A percentile compares a stretch with the other conserved stretches of the same genome.
Conservation (phyloP, 2,329 filamentous ascomycete genomes). For the Aspergillus udagawae region DNA sequence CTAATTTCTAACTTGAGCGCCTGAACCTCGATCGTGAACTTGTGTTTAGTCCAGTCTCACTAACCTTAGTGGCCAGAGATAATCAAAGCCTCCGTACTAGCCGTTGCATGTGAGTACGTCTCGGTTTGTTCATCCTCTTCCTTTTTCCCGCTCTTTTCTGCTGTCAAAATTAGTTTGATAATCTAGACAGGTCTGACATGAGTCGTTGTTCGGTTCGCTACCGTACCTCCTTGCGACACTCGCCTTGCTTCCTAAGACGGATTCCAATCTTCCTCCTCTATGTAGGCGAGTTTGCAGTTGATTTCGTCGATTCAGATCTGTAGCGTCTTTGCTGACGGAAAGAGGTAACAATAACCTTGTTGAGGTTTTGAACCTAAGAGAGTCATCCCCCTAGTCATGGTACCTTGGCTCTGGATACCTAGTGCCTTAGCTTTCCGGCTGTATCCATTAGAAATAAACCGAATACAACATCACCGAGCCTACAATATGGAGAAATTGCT, state of each 20-base stretch:
- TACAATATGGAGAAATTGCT: not conserved
- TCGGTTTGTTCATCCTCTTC: not conserved
- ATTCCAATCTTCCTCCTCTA: not conserved
- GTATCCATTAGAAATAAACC: not conserved
- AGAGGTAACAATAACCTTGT: not conserved
- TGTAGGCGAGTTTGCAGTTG: not conserved
- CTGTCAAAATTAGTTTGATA: not conserved
- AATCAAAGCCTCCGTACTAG: not conserved
- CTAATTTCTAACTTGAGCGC: not conserved
- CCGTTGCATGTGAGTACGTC: not conserved
- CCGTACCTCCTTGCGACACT: not conserved
- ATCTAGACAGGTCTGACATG: not conserved
- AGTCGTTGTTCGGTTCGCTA: not conserved
- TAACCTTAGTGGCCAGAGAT: not conserved
- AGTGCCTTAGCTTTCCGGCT: not conserved
- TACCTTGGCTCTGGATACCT: not conserved
- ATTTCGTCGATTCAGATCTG: not conserved
- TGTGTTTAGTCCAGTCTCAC: not conserved
- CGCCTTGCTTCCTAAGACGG: not conserved
- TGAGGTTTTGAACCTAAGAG: not conserved
- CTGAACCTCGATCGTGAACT: not conserved
- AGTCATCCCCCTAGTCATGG: not conserved
- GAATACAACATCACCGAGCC: not conserved
- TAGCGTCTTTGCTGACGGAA: not conserved
- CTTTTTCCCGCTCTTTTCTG: not conserved